phyloP scores from a whole-genome alignment of 306 rosid species.

The Trichosanthes cucumerina region DNA sequence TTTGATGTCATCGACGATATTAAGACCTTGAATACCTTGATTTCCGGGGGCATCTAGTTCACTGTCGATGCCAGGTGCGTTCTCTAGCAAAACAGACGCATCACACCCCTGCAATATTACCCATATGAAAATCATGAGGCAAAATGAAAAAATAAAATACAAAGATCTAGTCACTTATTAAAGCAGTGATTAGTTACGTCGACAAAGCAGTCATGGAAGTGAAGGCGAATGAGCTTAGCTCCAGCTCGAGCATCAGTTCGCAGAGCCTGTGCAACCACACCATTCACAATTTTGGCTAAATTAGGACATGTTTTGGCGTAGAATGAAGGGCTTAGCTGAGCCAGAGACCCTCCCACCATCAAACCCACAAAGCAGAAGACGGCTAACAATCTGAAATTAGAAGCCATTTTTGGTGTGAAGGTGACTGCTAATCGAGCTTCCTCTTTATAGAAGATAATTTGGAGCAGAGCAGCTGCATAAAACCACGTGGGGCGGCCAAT shows the following conservation, averaged over 20 bases:
- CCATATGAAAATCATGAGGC: neutral
- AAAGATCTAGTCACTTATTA: neutral
- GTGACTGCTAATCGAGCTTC: neutral
- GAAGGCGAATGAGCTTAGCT: constrained; percentile 26
- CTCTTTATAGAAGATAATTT: neutral
- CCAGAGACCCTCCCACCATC: neutral
- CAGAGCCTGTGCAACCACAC: constrained; percentile 17
- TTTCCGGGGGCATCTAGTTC: constrained; percentile 20
- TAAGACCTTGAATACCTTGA: constrained; percentile 12
- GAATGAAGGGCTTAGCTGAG: constrained; percentile 19
- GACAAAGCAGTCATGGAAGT: constrained; percentile 30
- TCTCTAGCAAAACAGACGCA: constrained; percentile 32
- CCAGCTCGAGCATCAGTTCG: constrained; percentile 21
- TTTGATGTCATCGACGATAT: constrained; percentile 33
- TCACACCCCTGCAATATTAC: constrained; percentile 28
- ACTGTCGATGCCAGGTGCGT: constrained; percentile 19
- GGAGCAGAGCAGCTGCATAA: neutral
- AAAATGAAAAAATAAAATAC: neutral
- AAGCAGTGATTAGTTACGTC: neutral
- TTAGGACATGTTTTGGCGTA: constrained; percentile 17
- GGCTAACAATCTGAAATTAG: neutral
- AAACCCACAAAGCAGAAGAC: neutral
- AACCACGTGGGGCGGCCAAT: neutral
- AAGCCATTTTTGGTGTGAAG: neutral
- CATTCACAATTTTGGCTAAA: constrained; percentile 11